These are phyloP conservation scores for Chaetomiaceae sp. DNA, from an alignment of 2,329 filamentous ascomycete genomes.

Conservation along the genomic window DNA sequence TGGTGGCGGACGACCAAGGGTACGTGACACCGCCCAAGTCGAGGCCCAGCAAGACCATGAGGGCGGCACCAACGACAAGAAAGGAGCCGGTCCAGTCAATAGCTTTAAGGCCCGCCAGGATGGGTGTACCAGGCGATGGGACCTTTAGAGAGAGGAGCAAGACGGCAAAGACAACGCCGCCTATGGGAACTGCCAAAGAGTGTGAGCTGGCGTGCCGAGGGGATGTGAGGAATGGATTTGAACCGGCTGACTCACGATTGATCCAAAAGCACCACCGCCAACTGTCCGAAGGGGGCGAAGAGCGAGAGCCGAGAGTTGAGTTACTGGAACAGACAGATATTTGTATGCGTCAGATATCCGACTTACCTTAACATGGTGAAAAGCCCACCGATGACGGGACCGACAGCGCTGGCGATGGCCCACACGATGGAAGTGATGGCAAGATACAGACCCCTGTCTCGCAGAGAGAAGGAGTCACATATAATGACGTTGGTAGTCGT, in stretches of 20 bases:
- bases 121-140: conserved; percentile 62
- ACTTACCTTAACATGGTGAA: conserved; percentile 54
- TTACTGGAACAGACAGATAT: neutral
- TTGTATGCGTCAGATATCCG: neutral
- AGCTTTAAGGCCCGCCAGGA: conserved; percentile 58
- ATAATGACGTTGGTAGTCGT: conserved; percentile 58
- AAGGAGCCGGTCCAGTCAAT: conserved; percentile 55
- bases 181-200: conserved; percentile 28
- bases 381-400: conserved; percentile 64
- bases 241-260: conserved; percentile 39
- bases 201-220: neutral
- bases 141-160: conserved; percentile 62
- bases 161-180: conserved; percentile 43
- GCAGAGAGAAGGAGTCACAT: conserved; percentile 51
- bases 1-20: conserved; percentile 70
- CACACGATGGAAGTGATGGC: conserved; percentile 53
- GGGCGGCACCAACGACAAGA: conserved; percentile 67
- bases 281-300: too few relatives aligned
- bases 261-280: conserved; percentile 71
- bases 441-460: conserved; percentile 49
- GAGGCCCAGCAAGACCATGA: conserved; percentile 83
- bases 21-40: conserved; percentile 74
- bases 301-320: neutral
- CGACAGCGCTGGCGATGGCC: conserved; percentile 62
- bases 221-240: neutral